Base-by-base conservation (phyloP, 139 green algal genomes). In the Raphidocelis subcapitata region DNA sequence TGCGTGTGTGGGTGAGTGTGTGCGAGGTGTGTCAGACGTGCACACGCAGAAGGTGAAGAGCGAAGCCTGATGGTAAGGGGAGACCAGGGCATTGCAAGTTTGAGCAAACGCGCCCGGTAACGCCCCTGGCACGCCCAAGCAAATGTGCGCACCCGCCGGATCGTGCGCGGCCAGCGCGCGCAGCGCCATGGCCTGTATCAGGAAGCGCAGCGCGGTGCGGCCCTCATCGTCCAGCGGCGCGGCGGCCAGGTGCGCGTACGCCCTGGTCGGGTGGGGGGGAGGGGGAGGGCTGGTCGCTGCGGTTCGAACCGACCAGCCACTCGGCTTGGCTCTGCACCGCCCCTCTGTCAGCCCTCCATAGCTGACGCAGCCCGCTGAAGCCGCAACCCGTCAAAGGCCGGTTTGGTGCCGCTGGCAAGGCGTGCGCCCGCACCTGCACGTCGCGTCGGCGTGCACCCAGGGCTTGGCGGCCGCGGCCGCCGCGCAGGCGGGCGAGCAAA, bases 401-500 rank as follows among this genome's bases (percentile, higher is more conserved):
- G n/a, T 29, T 56, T 32, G n/a, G 29, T 32, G 29, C 28, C 2
- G 15, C 12, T 26, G 49, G 8, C 21, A 15, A 51, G 36, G 28
- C 10, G 1, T 3, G 2, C 5, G 62, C 1, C 1, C 69, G 2
- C 35, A 82, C 80, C 83, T 82, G 79, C 85, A 90, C 2, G 86
- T 75, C 3, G 49, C 77, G 0, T 29, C 24, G 16, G 81, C 74
- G 46, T 90, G 85, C 47, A 84, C 62, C 79, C 79, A 87, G 0
- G 69, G 65, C 15, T 67, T 82, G 12, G 36, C 18, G 12, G 52
- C 52, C 1, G 64, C 85, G 1, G n/a, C 44, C 46, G 72, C 61
- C 60, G 51, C 63, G 37, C 85, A 90, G 2, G 23, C 23, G 3
- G 67, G 5, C 37, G 76, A 86, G 69, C 85, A 90, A 51, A 90